phyloP scores from a whole-genome alignment of 805 yeast genomes.

The Pichia heedii region DNA sequence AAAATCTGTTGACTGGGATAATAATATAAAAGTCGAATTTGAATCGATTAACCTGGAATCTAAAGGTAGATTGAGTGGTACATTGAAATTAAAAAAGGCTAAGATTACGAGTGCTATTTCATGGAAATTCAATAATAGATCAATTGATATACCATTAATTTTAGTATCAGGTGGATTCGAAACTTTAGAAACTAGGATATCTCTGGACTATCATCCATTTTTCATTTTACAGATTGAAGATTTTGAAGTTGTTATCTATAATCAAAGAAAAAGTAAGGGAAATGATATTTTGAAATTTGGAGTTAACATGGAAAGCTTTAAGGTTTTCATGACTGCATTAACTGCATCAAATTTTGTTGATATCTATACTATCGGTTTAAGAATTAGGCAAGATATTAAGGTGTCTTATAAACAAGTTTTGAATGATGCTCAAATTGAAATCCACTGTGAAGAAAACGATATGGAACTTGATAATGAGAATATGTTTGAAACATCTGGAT shows the following conservation, averaged over 20 bases:
- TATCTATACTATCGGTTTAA: constrained; percentile 56
- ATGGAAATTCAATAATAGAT: constrained; percentile 47
- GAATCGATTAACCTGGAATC: constrained; percentile 43
- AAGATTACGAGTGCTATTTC: constrained; percentile 56
- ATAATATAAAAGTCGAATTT: constrained; percentile 54
- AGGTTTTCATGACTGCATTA: constrained; percentile 68
- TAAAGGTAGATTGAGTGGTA: constrained; percentile 77
- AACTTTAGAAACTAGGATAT: constrained; percentile 47
- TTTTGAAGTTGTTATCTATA: constrained; percentile 50
- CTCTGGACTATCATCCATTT: constrained; percentile 83
- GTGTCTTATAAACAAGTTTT: constrained; percentile 70
- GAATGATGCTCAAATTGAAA: constrained; percentile 39
- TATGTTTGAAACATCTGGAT: not conserved
- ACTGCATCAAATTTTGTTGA: constrained; percentile 80
- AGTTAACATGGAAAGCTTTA: constrained; percentile 41
- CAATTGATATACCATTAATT: constrained; percentile 56
- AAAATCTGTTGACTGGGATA: constrained; percentile 63
- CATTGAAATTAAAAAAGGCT: constrained; percentile 39
- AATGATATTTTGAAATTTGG: constrained; percentile 52
- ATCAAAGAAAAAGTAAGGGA: constrained; percentile 43
- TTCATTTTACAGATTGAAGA: constrained; percentile 47
- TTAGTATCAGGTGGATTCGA: constrained; percentile 50
- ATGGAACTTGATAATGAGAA: not conserved
- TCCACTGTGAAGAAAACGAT: not conserved
- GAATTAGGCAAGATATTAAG: constrained; percentile 67